Percentiles rank a stretch among this genome's conserved stretches.
phyloP scores from a whole-genome alignment of 208 protist genomes.

The Trypanosoma boissoni region DNA sequence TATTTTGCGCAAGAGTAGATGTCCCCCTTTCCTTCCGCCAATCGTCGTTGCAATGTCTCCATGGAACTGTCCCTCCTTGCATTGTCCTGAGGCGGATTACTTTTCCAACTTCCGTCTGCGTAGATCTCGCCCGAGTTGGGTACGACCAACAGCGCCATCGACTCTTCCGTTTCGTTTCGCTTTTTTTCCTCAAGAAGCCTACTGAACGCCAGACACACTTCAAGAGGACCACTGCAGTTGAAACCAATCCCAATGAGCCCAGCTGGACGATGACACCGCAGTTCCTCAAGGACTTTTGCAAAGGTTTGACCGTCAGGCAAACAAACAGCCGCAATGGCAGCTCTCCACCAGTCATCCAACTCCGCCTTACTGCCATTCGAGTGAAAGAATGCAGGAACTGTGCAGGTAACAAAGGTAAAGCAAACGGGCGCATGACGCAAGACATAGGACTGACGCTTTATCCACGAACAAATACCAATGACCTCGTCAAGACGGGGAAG shows the following conservation, averaged over 20 bases:
- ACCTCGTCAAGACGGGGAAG: conserved; percentile 20
- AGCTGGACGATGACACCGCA: not conserved
- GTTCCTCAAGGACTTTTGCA: not conserved
- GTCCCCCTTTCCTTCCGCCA: not conserved
- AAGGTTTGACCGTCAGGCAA: conserved; percentile 21
- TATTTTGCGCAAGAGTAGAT: conserved; percentile 1
- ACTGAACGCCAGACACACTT: conserved; percentile 12
- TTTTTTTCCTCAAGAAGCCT: conserved; percentile 14
- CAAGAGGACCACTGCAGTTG: conserved; percentile 20
- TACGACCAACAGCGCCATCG: conserved; percentile 12
- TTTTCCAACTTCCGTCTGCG: conserved; percentile 1
- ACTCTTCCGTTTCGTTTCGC: not conserved
- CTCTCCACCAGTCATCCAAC: conserved; percentile 18
- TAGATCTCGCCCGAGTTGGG: conserved; percentile 22
- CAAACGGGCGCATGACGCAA: conserved; percentile 13
- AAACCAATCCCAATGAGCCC: conserved; percentile 11
- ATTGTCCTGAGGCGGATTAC: not conserved
- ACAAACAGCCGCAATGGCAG: not conserved
- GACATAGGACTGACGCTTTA: conserved; percentile 3
- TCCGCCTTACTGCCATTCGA: conserved; percentile 1
- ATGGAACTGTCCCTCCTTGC: not conserved
- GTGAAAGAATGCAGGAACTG: not conserved
- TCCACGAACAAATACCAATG: conserved; percentile 9
- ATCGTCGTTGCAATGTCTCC: not conserved
- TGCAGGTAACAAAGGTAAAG: conserved; percentile 19